phyloP scores from a whole-genome alignment of 1,284 basidiomycete genomes.

The Apiotrichum siamense region DNA sequence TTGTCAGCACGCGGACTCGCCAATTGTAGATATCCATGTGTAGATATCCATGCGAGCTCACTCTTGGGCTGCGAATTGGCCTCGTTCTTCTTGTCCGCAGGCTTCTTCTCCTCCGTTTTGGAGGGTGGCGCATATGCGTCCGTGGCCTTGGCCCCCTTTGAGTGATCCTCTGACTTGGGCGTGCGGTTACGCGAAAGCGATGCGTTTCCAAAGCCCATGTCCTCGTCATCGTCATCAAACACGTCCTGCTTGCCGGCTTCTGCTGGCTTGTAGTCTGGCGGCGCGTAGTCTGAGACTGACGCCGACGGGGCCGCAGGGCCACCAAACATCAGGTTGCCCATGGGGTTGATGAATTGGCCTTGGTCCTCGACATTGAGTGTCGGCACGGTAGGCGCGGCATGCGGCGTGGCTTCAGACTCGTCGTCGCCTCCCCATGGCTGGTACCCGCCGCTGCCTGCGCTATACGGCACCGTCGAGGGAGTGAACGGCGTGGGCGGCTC shows the following conservation, averaged over 20 bases:
- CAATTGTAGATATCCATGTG: background rate
- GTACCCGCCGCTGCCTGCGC: slow-evolving; percentile 6
- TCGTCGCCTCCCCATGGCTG: slow-evolving; percentile 11
- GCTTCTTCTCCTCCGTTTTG: slow-evolving; percentile 3
- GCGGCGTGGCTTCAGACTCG: slow-evolving; percentile 1
- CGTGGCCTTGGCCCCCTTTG: slow-evolving; percentile 30
- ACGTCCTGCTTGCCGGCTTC: background rate
- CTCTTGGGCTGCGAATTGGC: background rate
- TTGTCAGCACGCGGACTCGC: background rate
- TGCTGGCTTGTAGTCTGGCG: background rate
- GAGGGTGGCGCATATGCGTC: slow-evolving; percentile 15
- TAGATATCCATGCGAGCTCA: background rate
- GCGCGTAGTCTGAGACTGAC: slow-evolving; percentile 1
- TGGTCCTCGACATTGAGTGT: slow-evolving; percentile 38
- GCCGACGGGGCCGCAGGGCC: background rate
- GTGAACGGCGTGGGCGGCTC: background rate
- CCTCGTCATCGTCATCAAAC: slow-evolving; percentile 67
- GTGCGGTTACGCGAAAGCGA: slow-evolving; percentile 41
- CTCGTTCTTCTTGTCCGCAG: slow-evolving; percentile 1
- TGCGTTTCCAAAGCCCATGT: slow-evolving; percentile 83
- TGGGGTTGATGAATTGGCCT: slow-evolving; percentile 55
- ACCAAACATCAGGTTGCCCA: slow-evolving; percentile 10
- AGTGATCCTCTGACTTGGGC: slow-evolving; percentile 34
- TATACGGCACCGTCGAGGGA: background rate
- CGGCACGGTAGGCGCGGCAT: slow-evolving; percentile 7